Evolutionary conservation across 2,329 filamentous ascomycete genomes (phyloP), one percentile per base, ranked within the genome.

Genomic region (Paradendryphiella salina): DNA sequence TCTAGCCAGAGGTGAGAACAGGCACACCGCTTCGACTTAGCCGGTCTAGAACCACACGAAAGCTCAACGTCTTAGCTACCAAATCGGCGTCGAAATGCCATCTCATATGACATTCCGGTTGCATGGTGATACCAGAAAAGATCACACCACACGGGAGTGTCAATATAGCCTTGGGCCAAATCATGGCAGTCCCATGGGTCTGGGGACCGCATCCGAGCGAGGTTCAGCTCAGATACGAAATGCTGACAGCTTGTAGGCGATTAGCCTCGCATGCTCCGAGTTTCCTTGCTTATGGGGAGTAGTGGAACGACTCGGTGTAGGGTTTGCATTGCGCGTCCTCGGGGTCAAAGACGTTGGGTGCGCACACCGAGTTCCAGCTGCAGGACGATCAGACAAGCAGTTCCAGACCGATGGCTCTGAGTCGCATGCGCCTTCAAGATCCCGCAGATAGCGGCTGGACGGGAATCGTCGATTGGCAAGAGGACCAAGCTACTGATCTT

Each of bases 371-470:
- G 43, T 23, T 37, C 28, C 36, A 13, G 14, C 21, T 26, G 17
- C 37, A 32, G n/a, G 31, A 38, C 26, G 40, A 26, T 33, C 11
- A 33, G 32, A 47, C 44, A 48, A 23, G 33, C 29, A 26, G 28
- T 46, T 39, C 54, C 49, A 56, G 37, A 32, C 44, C 32, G 21
- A 35, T 45, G 51, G 54, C 38, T 32, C 35, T 38, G 31, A 34
- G 33, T 46, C 5, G 33, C 37, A 52, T 42, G 38, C 33, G 23
- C 45, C 15, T 50, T 46, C 39, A 33, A 50, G 46, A 53, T 60
- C 18, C 39, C 48, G 54, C 57, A 49, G 48, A 37, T 48, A 37
- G 47, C 50, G 50, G 54, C 46, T 50, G 42, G n/a, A 36, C 39
- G 28, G 54, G 41, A 47, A 55, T 50, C 36, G 48, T 43, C 40